phyloP scores from a whole-genome alignment of 1,284 basidiomycete species.

The Ganoderma resinaceum region DNA sequence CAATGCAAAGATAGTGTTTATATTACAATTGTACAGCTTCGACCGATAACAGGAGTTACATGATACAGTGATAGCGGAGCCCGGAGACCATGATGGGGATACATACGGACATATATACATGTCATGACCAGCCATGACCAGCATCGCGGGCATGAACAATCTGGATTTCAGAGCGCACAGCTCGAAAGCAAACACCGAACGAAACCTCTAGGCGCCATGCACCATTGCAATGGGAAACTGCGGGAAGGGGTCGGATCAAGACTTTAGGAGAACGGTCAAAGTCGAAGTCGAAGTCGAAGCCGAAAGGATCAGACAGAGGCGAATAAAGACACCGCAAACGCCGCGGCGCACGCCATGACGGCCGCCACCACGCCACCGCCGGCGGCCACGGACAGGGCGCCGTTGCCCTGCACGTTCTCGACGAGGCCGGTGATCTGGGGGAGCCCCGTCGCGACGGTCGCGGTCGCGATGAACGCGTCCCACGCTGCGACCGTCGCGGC shows the following conservation, averaged over 20 bases:
- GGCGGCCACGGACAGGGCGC: neutral
- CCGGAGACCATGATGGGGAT: neutral
- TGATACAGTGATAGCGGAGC: neutral
- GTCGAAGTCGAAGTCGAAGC: neutral
- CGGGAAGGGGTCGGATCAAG: neutral
- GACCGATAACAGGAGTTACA: slow-evolving; percentile 1
- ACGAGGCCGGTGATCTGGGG: neutral
- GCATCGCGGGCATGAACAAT: neutral
- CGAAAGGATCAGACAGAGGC: slow-evolving; percentile 6
- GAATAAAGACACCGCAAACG: slow-evolving; percentile 20
- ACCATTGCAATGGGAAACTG: neutral
- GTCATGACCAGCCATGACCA: neutral
- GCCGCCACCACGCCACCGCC: slow-evolving; percentile 2
- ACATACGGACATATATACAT: neutral
- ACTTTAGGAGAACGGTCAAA: neutral
- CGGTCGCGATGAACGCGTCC: slow-evolving; percentile 45
- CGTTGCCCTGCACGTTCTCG: slow-evolving; percentile 5
- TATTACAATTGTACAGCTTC: slow-evolving; percentile 1
- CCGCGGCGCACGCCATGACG: slow-evolving; percentile 5
- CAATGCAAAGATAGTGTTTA: neutral
- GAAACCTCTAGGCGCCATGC: neutral
- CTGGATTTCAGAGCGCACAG: neutral
- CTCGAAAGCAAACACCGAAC: neutral
- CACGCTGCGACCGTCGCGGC: slow-evolving; percentile 61
- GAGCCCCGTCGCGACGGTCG: slow-evolving; percentile 25